Conservation (phyloP, 805 yeast species). For the Maudiozyma barnettii region DNA sequence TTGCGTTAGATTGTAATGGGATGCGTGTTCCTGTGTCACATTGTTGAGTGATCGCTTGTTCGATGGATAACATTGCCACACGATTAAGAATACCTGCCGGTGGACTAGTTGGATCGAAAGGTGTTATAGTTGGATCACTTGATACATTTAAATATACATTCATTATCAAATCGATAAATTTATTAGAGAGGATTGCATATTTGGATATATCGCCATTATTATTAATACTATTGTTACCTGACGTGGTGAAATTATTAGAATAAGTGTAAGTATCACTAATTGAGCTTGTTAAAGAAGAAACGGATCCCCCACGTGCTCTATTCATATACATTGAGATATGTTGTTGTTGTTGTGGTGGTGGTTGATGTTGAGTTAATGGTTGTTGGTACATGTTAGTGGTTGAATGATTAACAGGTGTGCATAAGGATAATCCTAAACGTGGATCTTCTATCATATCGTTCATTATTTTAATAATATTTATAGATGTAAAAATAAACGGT, state of each 20-base stretch:
- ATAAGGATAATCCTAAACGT: not conserved
- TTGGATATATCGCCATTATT: constrained; percentile 1
- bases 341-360: not conserved
- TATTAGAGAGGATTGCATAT: constrained; percentile 18
- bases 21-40: constrained; percentile 28
- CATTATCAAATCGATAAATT: constrained; percentile 38
- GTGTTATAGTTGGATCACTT: constrained; percentile 54
- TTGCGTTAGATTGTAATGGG: constrained; percentile 21
- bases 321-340: not conserved
- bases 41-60: constrained; percentile 25
- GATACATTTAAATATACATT: constrained; percentile 40
- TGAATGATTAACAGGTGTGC: constrained; percentile 1
- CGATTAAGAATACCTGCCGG: constrained; percentile 57
- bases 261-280: not conserved
- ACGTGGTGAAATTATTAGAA: not conserved
- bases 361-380: not conserved
- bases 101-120: constrained; percentile 55
- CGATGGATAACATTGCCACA: constrained; percentile 48
- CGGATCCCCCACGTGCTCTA: not conserved
- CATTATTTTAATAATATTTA: not conserved
- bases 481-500: not conserved
- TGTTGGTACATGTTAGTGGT: constrained; percentile 1
- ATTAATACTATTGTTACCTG: not conserved
- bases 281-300: constrained; percentile 5
- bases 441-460: not conserved